Evolutionary conservation across 257 asterid genomes (phyloP), one percentile per base, ranked within the genome.

Genomic region (Cruciata laevipes): DNA sequence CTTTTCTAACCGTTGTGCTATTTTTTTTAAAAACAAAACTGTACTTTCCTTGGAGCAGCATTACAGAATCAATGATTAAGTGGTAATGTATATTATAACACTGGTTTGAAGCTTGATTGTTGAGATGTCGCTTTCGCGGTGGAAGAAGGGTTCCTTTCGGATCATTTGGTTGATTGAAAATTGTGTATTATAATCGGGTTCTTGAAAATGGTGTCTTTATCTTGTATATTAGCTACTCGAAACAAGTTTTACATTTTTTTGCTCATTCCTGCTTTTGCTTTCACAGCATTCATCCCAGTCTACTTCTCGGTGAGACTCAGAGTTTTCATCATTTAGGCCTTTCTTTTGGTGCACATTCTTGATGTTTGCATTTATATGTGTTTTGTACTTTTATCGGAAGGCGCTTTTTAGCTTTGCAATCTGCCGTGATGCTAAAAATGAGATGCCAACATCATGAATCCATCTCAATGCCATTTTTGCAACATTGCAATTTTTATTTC

Each of bases 71-170:
- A 47, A 47, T 72, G 57, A 60, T 61, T 61, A 66, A 35, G 52
- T 70, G 61, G 63, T 62, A 16, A 60, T 69, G 66, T 75, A 56
- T 61, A 53, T 65, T 35, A 35, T 35, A 35, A 42, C 8, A 47
- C n/a, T 47, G 63, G 65, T 70, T 3, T 38, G 27, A 38, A 25
- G 51, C 25, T 72, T 72, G 47, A 74, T 79, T 56, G 95, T 76
- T 86, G 79, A 67, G 77, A 65, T 60, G 91, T 83, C 90, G 70
- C 69, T 82, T 69, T 87, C 90, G 60, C 60, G 38, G 77, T 82
- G 68, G 87, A 74, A 71, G 79, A 71, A 35, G 68, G 67, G 89
- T 75, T 55, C 72, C 89, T 83, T 78, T 84, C 95, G 71, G 49
- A 68, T 69, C 77, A 78, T 71, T 81, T 84, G 80, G 80, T 79